These are phyloP conservation scores for Moesziomyces sp. DNA, from an alignment of 1,284 basidiomycete species.

Conservation along the genomic window DNA sequence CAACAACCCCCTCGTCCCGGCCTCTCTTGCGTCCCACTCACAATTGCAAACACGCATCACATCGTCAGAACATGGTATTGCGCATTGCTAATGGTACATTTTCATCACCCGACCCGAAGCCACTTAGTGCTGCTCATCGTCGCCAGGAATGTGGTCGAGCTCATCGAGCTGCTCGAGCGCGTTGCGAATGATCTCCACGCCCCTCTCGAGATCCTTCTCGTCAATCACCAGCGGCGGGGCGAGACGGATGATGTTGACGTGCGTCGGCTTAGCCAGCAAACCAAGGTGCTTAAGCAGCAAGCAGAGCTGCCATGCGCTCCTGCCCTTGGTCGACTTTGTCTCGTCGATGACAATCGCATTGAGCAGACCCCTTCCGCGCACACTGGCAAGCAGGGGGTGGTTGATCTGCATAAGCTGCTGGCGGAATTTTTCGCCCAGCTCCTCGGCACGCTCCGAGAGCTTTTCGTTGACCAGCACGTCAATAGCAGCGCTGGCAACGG, in stretches of 20 bases:
- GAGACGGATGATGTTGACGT: constrained; percentile 95
- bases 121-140: constrained; percentile 25
- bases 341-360: constrained; percentile 97
- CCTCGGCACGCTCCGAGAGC: constrained; percentile 80
- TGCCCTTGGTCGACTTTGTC: constrained; percentile 77
- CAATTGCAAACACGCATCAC: no score
- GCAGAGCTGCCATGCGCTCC: constrained; percentile 96
- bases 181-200: constrained; percentile 80
- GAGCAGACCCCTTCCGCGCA: constrained; percentile 86
- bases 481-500: constrained; percentile 90
- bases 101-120: no score
- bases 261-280: constrained; percentile 93
- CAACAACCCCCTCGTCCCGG: no score
- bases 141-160: constrained; percentile 61
- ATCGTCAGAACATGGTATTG: no score
- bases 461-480: constrained; percentile 88
- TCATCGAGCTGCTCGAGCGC: constrained; percentile 82
- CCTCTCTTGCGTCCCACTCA: no score
- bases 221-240: constrained; percentile 93
- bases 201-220: constrained; percentile 82
- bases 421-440: constrained; percentile 82
- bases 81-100: no score
- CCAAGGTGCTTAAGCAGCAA: constrained; percentile 89
- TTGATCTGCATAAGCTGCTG: constrained; percentile 45
- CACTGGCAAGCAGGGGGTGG: constrained; percentile 75